Evolutionary conservation across 2,329 filamentous ascomycete species (phyloP).

Genomic region (Aspergillus aculeatus): DNA sequence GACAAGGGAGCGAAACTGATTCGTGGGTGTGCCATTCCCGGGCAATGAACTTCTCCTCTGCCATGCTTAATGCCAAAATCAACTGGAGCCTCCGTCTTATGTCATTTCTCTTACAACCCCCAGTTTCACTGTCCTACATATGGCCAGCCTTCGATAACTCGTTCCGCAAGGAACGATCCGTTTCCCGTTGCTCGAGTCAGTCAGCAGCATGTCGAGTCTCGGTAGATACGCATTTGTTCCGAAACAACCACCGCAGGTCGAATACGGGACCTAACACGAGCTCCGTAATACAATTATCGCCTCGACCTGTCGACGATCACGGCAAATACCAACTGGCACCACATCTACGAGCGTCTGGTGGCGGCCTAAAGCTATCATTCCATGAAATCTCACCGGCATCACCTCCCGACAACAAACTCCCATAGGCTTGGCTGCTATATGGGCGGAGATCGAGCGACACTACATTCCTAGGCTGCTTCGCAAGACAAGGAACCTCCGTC

Average conservation of each 20-base stretch:
- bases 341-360: not conserved
- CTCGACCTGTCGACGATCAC: not conserved
- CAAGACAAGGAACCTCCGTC: not conserved
- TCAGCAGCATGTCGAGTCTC: not conserved
- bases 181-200: not conserved
- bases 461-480: not conserved
- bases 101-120: not conserved
- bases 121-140: conserved; percentile 2
- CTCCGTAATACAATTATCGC: not conserved
- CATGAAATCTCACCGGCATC: not conserved
- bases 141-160: not conserved
- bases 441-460: not conserved
- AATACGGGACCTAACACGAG: not conserved
- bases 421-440: not conserved
- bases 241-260: not conserved
- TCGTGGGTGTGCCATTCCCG: conserved; percentile 3
- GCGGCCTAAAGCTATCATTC: not conserved
- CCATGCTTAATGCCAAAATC: not conserved
- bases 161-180: not conserved
- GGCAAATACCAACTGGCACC: not conserved
- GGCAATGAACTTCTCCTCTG: not conserved
- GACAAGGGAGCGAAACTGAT: not conserved
- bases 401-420: not conserved
- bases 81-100: not conserved
- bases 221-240: not conserved